Conservation (phyloP, 106 monocot species). For the Hemerocallis citrina region DNA sequence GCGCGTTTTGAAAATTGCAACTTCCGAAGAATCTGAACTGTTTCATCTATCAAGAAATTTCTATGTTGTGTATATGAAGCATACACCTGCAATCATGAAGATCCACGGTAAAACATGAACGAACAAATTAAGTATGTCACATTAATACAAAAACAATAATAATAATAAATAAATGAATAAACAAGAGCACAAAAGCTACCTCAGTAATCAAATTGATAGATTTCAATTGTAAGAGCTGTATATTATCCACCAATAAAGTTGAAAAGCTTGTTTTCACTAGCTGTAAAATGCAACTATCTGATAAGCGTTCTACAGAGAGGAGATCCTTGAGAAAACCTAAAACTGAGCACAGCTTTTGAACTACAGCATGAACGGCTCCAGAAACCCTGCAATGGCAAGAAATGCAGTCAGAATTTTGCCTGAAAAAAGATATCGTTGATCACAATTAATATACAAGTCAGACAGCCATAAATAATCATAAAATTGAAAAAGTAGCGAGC, state of each 20-base stretch:
- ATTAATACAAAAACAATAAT: neutral
- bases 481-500: conserved; percentile 9
- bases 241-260: conserved; percentile 90
- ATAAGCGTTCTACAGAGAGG: conserved; percentile 52
- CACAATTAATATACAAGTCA: neutral
- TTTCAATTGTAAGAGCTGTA: conserved; percentile 90
- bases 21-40: conserved; percentile 78
- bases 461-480: conserved; percentile 15
- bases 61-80: conserved; percentile 78
- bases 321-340: conserved; percentile 82
- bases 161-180: neutral
- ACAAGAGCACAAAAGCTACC: conserved; percentile 31
- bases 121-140: conserved; percentile 3
- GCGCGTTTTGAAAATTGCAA: conserved; percentile 82
- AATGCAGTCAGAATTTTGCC: conserved; percentile 6
- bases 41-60: conserved; percentile 86
- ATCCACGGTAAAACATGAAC: too few relatives aligned
- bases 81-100: conserved; percentile 50
- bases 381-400: conserved; percentile 51
- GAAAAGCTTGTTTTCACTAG: conserved; percentile 79
- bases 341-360: conserved; percentile 85
- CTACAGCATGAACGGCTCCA: conserved; percentile 42
- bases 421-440: neutral
- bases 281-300: conserved; percentile 94
- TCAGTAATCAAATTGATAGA: conserved; percentile 74